Evolutionary conservation across 805 yeast species (phyloP).

Genomic region (Candida tammaniensis): DNA sequence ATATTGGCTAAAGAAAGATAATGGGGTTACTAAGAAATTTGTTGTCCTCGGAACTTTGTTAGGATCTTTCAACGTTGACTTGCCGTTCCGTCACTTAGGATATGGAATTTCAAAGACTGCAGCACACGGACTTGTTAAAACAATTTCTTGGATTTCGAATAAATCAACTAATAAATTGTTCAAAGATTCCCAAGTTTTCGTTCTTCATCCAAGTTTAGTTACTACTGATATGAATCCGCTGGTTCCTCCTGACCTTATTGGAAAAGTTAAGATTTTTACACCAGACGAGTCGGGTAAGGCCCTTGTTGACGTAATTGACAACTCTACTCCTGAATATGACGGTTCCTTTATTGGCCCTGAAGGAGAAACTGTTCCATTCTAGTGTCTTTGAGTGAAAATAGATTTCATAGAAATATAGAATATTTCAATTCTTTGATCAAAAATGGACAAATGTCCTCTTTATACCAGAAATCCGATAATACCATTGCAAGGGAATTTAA

Average conservation of each 20-base stretch:
- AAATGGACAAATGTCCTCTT: no score
- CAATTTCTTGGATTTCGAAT: background rate
- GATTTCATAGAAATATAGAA: no score
- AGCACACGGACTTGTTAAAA: slow-evolving; percentile 24
- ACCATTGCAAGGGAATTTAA: no score
- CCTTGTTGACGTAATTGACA: background rate
- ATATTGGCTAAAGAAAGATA: slow-evolving; percentile 5
- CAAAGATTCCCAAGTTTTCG: background rate
- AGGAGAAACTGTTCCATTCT: background rate
- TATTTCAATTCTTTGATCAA: no score
- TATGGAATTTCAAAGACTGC: slow-evolving; percentile 36
- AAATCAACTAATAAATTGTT: background rate
- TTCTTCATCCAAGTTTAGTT: slow-evolving; percentile 7
- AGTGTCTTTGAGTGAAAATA: no score
- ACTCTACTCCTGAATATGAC: background rate
- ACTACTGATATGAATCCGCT: slow-evolving; percentile 1
- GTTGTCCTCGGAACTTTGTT: slow-evolving; percentile 13
- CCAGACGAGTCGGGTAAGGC: background rate
- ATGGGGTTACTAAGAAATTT: slow-evolving; percentile 3
- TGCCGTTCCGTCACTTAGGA: slow-evolving; percentile 8
- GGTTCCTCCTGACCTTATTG: no score
- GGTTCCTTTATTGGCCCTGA: background rate
- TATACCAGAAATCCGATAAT: no score
- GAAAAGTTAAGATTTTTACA: background rate
- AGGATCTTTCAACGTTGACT: background rate